A percentile compares a stretch with the other conserved stretches of the same genome.
Conservation (phyloP, 2,329 filamentous ascomycete species). For the Arthrobotrys iridis region DNA sequence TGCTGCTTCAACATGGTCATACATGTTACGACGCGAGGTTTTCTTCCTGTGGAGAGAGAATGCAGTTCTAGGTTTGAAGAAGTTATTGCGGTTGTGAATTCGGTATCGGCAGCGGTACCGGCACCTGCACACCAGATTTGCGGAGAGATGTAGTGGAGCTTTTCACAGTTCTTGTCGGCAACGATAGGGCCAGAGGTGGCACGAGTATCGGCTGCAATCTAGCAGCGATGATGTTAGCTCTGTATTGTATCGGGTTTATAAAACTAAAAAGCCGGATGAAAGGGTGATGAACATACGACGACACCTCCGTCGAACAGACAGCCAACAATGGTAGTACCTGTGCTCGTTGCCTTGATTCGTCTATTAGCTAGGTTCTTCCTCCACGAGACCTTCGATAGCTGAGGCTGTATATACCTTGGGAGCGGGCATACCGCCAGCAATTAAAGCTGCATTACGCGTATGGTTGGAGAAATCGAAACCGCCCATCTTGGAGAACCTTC, state of each 20-base stretch:
- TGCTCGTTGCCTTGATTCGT: constrained; percentile 77
- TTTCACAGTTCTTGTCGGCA: constrained; percentile 99
- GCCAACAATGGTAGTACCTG: constrained; percentile 97
- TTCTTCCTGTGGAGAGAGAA: constrained; percentile 92
- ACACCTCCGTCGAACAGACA: constrained; percentile 97
- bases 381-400: background rate
- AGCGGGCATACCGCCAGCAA: constrained; percentile 90
- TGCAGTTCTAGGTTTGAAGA: constrained; percentile 98
- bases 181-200: constrained; percentile 97
- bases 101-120: constrained; percentile 88
- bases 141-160: constrained; percentile 97
- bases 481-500: constrained; percentile 73
- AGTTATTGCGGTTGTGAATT: constrained; percentile 98
- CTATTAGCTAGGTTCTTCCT: background rate
- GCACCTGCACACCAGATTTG: constrained; percentile 98
- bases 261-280: background rate
- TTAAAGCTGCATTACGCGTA: constrained; percentile 96
- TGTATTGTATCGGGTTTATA: constrained; percentile 32
- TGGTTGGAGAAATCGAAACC: constrained; percentile 99
- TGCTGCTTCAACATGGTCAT: constrained; percentile 99
- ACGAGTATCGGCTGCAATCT: constrained; percentile 98
- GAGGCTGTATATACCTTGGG: constrained; percentile 71
- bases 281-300: constrained; percentile 68
- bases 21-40: constrained; percentile 96
- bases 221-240: constrained; percentile 55